Evolutionary conservation across 2,329 filamentous ascomycete species (phyloP), one percentile per base, ranked within the genome.

Genomic region (Diaporthe velutina): DNA sequence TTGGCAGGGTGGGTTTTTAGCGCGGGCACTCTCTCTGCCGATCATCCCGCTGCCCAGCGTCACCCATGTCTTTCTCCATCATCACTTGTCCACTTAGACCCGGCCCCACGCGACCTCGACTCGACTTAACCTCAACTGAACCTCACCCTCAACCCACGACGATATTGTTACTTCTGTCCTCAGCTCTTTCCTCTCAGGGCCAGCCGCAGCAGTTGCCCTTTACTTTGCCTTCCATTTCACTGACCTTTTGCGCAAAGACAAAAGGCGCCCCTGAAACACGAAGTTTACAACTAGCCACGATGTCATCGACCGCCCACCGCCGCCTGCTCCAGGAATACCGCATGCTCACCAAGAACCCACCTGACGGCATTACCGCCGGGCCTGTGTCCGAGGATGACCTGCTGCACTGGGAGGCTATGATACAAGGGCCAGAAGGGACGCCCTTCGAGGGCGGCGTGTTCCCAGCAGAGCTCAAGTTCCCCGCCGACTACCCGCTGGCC

Each of bases 251-350:
- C 35, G 10, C n/a, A n/a, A 38, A 38, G 4, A 50, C 33, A 25
- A 48, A 19, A 10, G 61, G 30, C 28, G 71, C 19, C 13, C 28
- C 33, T 42, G 45, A 22, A 77, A 73, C 74, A 91, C n/a, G n/a
- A n/a, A n/a, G n/a, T n/a, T n/a, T n/a, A n/a, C n/a, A n/a, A n/a
- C n/a, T n/a, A 91, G 90, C 86, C 90, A 64, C 86, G 89, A 77
- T 90, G 75, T 74, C 75, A 60, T 75, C 90, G 40, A 92, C 90
- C 75, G 91, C 92, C 78, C 91, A 93, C 83, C 90, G 92, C 79
- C 95, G 97, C 55, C 94, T 99, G 79, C 95, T 98, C 83, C 94
- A 96, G 86, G 97, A 99, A 88, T 99, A 99, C 89, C 95, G 95
- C 82, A 92, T 94, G 77, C 93, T 99, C 77, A 97, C 95, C 77